Base-by-base conservation (phyloP, 441 rosid species). In the Pelargonium cotyledonis region DNA sequence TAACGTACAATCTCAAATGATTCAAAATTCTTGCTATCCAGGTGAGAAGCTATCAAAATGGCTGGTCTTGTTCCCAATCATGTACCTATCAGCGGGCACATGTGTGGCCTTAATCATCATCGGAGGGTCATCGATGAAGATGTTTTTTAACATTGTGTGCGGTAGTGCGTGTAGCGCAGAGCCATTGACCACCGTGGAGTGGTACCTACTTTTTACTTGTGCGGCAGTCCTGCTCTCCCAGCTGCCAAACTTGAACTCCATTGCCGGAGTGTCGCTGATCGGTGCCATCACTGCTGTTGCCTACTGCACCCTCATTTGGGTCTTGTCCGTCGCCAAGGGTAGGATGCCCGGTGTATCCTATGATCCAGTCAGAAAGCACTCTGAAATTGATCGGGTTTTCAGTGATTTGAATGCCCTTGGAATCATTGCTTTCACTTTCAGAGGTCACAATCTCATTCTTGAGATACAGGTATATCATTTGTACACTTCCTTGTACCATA, bases 71-170 rank as follows among this genome's bases (percentile, higher is more conserved):
- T 94, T 94, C 78, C 98, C 98, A 0, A 91, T 97, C 2, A 97
- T 91, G 65, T 94, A 94, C 77, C 72, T 91, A 68, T 94, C 97
- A 68, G 97, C 93, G 61, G 97, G 98, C 82, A 91, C 98, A 1
- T 97, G 95, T 8, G 89, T 96, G 12, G 93, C 98, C 10, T 72
- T 91, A 74, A 89, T 93, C 81, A 86, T 93, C 64, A 80, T 93
- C 4, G 97, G 98, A 82, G 98, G 97, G 64, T 93, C 91, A 76
- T 88, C 97, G 5, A 85, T 91, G 98, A 93, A 93, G 77, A 87
- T 91, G 8, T 94, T 94, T 70, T 94, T 94, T 71, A 93, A 91
- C 65, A 88, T 86, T 79, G 97, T 91, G 68, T 94, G 97, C 4
- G 98, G 97, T 66, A 68, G 89, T 29, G 87, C 97, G 0, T 89